Evolutionary conservation across 2,329 filamentous ascomycete species (phyloP).

Genomic region (Fusarium mundagurra): DNA sequence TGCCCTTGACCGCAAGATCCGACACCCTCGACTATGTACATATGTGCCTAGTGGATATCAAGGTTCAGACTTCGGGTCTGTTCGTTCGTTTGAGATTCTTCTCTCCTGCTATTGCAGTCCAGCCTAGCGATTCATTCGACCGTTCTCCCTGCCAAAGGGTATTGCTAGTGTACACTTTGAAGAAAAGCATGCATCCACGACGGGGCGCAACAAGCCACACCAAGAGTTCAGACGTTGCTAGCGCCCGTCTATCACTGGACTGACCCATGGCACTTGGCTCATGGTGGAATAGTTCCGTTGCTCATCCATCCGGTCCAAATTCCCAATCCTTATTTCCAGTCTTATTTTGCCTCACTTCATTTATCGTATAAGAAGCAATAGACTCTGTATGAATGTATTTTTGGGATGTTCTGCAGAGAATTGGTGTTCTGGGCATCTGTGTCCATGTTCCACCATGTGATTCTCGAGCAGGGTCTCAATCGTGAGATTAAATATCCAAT

Average conservation of each 20-base stretch:
- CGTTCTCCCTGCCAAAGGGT: slow-evolving; percentile 3
- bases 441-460: slow-evolving; percentile 15
- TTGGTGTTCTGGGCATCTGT: neutral
- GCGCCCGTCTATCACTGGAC: slow-evolving; percentile 30
- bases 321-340: slow-evolving; percentile 3
- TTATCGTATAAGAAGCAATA: neutral
- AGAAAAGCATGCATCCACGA: slow-evolving; percentile 22
- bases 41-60: neutral
- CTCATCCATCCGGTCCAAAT: slow-evolving; percentile 20
- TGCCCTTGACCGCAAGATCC: slow-evolving; percentile 24
- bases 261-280: neutral
- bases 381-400: neutral
- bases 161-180: slow-evolving; percentile 7
- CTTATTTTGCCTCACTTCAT: neutral
- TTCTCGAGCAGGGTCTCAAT: slow-evolving; percentile 11
- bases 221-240: slow-evolving; percentile 35
- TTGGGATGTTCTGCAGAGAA: neutral
- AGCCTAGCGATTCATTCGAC: slow-evolving; percentile 23
- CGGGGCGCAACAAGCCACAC: slow-evolving; percentile 22
- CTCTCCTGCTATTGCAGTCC: neutral
- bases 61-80: neutral
- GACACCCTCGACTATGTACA: neutral
- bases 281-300: slow-evolving; percentile 13
- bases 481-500: slow-evolving; percentile 15
- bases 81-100: neutral